Evolutionary conservation across 169 alveolate species (phyloP).

Genomic region (Plasmodium cynomolgi): DNA sequence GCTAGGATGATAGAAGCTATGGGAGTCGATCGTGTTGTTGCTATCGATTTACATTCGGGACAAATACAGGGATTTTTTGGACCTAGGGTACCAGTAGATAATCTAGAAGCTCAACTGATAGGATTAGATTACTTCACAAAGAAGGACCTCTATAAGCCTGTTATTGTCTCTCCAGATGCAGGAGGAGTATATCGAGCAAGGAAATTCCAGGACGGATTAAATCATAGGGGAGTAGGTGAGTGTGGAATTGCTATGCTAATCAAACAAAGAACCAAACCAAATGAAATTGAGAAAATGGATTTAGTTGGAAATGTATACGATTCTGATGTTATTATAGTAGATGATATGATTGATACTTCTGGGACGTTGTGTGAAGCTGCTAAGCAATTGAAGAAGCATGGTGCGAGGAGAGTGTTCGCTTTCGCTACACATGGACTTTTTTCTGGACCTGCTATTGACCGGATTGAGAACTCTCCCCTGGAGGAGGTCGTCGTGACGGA

Average conservation of each 20-base stretch:
- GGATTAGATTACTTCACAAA: conserved; percentile 87
- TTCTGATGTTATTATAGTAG: conserved; percentile 94
- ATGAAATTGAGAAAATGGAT: conserved; percentile 92
- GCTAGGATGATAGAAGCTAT: conserved; percentile 94
- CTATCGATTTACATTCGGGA: conserved; percentile 96
- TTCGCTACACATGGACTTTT: conserved; percentile 97
- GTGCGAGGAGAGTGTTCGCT: conserved; percentile 95
- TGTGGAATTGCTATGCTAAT: conserved; percentile 89
- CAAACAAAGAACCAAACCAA: conserved; percentile 88
- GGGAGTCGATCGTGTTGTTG: conserved; percentile 96
- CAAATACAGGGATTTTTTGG: conserved; percentile 95
- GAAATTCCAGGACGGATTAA: conserved; percentile 73
- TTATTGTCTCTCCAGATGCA: conserved; percentile 97
- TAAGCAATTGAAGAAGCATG: conserved; percentile 89
- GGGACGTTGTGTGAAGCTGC: conserved; percentile 98
- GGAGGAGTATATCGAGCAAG: conserved; percentile 86
- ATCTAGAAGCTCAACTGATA: conserved; percentile 90
- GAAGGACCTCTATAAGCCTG: conserved; percentile 87
- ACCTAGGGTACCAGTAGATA: conserved; percentile 95
- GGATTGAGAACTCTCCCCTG: conserved; percentile 88
- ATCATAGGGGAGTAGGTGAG: conserved; percentile 64
- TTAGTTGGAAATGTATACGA: conserved; percentile 95
- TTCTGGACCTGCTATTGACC: conserved; percentile 91
- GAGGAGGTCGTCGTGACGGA: conserved; percentile 94
- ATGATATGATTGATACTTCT: conserved; percentile 98